Conservation (phyloP, 176 grass and related monocot genomes). For the Raddia distichophylla region DNA sequence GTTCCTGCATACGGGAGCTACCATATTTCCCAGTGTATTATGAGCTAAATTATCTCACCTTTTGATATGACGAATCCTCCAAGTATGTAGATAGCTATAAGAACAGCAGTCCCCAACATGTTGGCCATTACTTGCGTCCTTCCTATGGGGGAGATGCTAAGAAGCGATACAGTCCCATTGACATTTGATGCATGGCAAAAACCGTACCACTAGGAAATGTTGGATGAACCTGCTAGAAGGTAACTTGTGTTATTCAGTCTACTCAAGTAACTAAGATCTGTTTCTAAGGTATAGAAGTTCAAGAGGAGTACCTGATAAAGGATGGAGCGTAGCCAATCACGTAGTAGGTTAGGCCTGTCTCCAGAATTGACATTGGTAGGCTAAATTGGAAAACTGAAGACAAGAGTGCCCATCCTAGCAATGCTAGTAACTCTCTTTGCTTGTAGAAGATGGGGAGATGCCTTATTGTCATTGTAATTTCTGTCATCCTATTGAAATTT, state of each 20-base stretch:
- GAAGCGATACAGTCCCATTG: constrained; percentile 70
- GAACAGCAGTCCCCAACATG: constrained; percentile 45
- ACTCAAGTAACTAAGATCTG: too few species aligned
- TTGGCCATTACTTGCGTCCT: constrained; percentile 76
- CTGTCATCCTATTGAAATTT: constrained; percentile 83
- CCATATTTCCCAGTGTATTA: background rate
- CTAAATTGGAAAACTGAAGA: constrained; percentile 60
- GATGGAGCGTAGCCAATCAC: constrained; percentile 78
- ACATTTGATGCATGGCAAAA: constrained; percentile 83
- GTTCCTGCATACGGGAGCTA: background rate
- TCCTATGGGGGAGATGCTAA: constrained; percentile 60
- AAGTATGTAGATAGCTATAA: constrained; percentile 58
- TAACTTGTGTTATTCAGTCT: background rate
- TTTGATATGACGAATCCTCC: constrained; percentile 74
- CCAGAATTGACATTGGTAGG: constrained; percentile 33
- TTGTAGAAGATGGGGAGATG: constrained; percentile 85
- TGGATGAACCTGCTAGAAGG: constrained; percentile 54
- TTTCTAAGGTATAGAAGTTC: too few species aligned
- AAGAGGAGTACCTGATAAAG: constrained; percentile 49
- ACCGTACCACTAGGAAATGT: constrained; percentile 59
- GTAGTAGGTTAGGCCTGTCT: constrained; percentile 75
- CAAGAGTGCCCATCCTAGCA: constrained; percentile 81
- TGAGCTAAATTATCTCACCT: constrained; percentile 51
- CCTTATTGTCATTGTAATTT: constrained; percentile 74
- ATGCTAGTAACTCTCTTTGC: constrained; percentile 68